A percentile compares a stretch with the other conserved stretches of the same genome.
Conservation (phyloP, 805 yeast genomes). For the Wickerhamomyces hampshirensis region DNA sequence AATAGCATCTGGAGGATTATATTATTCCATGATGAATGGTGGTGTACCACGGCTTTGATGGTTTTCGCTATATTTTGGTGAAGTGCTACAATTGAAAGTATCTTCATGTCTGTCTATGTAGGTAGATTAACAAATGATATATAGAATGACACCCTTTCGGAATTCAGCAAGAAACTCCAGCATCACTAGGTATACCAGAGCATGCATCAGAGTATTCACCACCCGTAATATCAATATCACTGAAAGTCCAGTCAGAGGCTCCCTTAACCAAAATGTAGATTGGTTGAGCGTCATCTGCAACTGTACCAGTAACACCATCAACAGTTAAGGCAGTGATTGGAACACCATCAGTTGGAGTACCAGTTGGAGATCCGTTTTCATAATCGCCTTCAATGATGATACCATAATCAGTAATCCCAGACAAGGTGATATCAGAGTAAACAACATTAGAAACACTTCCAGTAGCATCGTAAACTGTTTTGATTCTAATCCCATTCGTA, state of each 20-base stretch:
- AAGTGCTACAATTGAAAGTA: no score
- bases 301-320: slow-evolving; percentile 11
- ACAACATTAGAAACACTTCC: slow-evolving; percentile 13
- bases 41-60: not conserved
- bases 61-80: no score
- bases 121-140: no score
- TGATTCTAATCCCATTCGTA: slow-evolving; percentile 14
- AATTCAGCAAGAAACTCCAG: slow-evolving; percentile 12
- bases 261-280: slow-evolving; percentile 10
- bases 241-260: slow-evolving; percentile 15
- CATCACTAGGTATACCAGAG: slow-evolving; percentile 15
- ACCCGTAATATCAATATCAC: slow-evolving; percentile 9
- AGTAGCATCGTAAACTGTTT: slow-evolving; percentile 15
- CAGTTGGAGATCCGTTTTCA: slow-evolving; percentile 11
- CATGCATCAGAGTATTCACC: slow-evolving; percentile 9
- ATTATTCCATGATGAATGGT: not conserved
- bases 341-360: slow-evolving; percentile 12
- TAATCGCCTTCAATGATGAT: slow-evolving; percentile 16
- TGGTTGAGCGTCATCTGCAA: slow-evolving; percentile 7
- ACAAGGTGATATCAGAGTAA: slow-evolving; percentile 6
- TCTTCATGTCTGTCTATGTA: no score
- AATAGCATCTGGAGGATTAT: not conserved
- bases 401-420: slow-evolving; percentile 10
- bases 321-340: slow-evolving; percentile 14
- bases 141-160: no score